phyloP scores from a whole-genome alignment of 2,329 filamentous ascomycete genomes.

The Grosmannia clavigera region DNA sequence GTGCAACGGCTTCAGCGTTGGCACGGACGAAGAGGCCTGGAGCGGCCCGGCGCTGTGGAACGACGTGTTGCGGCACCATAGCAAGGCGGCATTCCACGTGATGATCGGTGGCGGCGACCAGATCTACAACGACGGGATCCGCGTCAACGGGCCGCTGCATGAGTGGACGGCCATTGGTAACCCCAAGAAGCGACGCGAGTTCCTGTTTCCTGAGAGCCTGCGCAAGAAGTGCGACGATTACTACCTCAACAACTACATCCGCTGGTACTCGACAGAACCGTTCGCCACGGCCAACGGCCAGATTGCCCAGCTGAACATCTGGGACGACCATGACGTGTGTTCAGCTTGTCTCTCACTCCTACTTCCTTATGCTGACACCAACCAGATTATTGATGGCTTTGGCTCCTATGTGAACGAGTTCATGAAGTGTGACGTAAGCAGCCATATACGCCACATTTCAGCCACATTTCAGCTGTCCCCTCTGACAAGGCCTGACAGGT shows the following conservation, averaged over 20 bases:
- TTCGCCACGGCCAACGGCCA: conserved; percentile 81
- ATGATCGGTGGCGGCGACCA: conserved; percentile 95
- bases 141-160: conserved; percentile 70
- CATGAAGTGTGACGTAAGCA: conserved; percentile 54
- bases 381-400: conserved; percentile 76
- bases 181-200: conserved; percentile 66
- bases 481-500: conserved; percentile 36
- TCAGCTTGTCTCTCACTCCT: conserved; percentile 11
- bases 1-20: conserved; percentile 90
- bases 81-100: conserved; percentile 75
- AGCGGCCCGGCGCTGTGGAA: conserved; percentile 92
- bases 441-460: neutral
- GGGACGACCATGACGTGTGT: conserved; percentile 83
- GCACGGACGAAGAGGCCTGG: conserved; percentile 73
- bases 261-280: conserved; percentile 59
- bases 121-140: conserved; percentile 90
- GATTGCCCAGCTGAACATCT: conserved; percentile 93
- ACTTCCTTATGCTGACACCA: conserved; percentile 6
- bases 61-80: conserved; percentile 75
- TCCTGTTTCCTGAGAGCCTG: conserved; percentile 65
- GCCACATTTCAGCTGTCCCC: neutral
- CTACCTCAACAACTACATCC: conserved; percentile 81
- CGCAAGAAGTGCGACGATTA: conserved; percentile 78
- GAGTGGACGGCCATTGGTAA: conserved; percentile 77
- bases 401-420: conserved; percentile 90